Percentiles rank a stretch among this genome's conserved stretches.
phyloP scores from a whole-genome alignment of 768 basidiomycete species.

The Mycena crocata region DNA sequence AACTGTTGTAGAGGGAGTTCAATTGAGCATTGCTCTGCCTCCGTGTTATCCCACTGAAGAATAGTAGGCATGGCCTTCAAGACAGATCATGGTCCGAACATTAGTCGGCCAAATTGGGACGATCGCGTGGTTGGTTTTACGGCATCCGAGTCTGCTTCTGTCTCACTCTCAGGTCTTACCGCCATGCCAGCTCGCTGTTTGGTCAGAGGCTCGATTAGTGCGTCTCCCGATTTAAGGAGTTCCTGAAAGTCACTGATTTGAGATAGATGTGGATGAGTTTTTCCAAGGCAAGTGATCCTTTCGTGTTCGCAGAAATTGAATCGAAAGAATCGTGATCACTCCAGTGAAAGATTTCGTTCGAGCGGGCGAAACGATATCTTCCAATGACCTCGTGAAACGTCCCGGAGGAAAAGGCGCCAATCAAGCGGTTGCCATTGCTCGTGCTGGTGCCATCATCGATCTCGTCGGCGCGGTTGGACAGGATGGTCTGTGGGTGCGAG shows the following conservation, averaged over 20 bases:
- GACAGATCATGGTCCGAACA: too few relatives aligned
- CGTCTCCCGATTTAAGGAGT: slow-evolving; percentile 13
- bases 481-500: slow-evolving; percentile 63
- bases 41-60: too few relatives aligned
- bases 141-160: too few relatives aligned
- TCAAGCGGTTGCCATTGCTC: slow-evolving; percentile 68
- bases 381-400: slow-evolving; percentile 57
- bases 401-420: slow-evolving; percentile 75
- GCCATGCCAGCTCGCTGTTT: slow-evolving; percentile 44
- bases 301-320: neutral
- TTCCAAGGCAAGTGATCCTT: slow-evolving; percentile 56
- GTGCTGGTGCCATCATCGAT: slow-evolving; percentile 59
- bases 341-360: slow-evolving; percentile 64
- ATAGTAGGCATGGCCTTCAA: too few relatives aligned
- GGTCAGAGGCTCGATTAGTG: slow-evolving; percentile 64
- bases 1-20: too few relatives aligned
- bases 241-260: neutral
- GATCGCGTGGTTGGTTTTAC: too few relatives aligned
- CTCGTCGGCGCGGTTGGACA: slow-evolving; percentile 66
- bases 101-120: too few relatives aligned
- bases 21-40: too few relatives aligned
- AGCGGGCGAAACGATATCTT: slow-evolving; percentile 72
- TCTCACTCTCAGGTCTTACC: too few relatives aligned
- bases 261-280: slow-evolving; percentile 67
- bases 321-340: neutral